Percentiles rank a stretch among this genome's conserved stretches.
phyloP scores from a whole-genome alignment of 768 basidiomycete species.

The Auricularia sp. region DNA sequence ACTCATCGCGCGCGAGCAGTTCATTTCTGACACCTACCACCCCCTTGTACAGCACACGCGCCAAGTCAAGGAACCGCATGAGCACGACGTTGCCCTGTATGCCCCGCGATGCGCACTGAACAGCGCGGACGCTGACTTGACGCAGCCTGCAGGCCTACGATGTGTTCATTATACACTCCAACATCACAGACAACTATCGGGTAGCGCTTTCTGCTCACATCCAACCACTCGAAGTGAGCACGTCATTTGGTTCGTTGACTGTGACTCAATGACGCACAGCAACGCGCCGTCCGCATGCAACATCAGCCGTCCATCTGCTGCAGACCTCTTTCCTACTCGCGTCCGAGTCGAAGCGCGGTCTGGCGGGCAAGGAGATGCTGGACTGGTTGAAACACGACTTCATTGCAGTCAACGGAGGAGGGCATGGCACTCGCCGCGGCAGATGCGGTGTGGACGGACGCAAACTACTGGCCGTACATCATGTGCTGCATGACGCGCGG shows the following conservation, averaged over 20 bases:
- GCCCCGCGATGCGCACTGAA: conserved; percentile 6
- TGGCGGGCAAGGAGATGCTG: conserved; percentile 87
- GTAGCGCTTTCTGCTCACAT: conserved; percentile 5
- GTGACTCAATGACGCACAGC: conserved; percentile 19
- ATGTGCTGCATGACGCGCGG: conserved; percentile 74
- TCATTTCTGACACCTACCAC: conserved; percentile 64
- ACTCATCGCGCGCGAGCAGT: conserved; percentile 31
- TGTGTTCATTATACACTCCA: conserved; percentile 3
- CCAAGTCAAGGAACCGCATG: conserved; percentile 36
- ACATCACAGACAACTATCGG: conserved; percentile 9
- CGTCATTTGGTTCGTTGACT: neutral
- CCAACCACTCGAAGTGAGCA: conserved; percentile 7
- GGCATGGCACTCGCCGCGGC: conserved; percentile 65
- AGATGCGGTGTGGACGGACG: conserved; percentile 70
- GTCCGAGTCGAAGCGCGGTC: conserved; percentile 68
- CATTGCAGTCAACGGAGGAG: conserved; percentile 79
- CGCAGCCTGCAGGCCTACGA: conserved; percentile 26
- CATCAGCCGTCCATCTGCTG: conserved; percentile 68
- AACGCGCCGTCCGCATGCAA: conserved; percentile 10
- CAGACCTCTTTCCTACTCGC: conserved; percentile 75
- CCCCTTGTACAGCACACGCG: conserved; percentile 65
- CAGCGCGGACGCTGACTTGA: conserved; percentile 8
- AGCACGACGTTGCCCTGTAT: conserved; percentile 37
- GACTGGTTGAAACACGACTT: conserved; percentile 96
- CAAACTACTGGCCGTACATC: conserved; percentile 69